Evolutionary conservation across 106 monocot species (phyloP).

Genomic region (Phalaenopsis aphrodite): DNA sequence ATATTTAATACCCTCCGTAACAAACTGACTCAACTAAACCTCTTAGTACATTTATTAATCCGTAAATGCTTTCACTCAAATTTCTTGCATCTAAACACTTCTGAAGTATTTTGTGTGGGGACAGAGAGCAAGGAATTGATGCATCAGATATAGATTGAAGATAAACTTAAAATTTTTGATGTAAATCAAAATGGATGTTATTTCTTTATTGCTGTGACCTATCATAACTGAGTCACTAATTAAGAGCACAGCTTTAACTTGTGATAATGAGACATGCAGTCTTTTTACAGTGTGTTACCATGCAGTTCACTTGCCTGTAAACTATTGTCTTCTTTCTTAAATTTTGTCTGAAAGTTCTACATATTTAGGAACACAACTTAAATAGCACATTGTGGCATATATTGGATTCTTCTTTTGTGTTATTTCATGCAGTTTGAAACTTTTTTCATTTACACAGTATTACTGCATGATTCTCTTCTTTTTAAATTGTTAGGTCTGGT

Average conservation of each 20-base stretch:
- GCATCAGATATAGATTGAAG: background rate
- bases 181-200: background rate
- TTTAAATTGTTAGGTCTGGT: slow-evolving; percentile 59
- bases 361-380: background rate
- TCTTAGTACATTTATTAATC: too few relatives aligned
- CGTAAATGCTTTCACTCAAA: too few relatives aligned
- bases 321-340: background rate
- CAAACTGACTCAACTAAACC: too few relatives aligned
- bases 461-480: background rate
- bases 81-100: too few relatives aligned
- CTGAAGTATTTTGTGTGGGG: too few relatives aligned
- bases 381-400: background rate
- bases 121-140: background rate
- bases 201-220: background rate
- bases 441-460: background rate
- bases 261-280: background rate
- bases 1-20: too few relatives aligned
- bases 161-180: background rate
- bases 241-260: background rate
- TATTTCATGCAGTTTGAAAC: background rate
- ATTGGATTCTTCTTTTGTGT: background rate
- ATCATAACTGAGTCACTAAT: background rate
- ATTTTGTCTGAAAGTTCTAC: background rate
- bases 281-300: background rate
- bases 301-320: background rate